Evolutionary conservation across 1,284 basidiomycete genomes (phyloP).

Genomic region (Sphagnurus paluster): DNA sequence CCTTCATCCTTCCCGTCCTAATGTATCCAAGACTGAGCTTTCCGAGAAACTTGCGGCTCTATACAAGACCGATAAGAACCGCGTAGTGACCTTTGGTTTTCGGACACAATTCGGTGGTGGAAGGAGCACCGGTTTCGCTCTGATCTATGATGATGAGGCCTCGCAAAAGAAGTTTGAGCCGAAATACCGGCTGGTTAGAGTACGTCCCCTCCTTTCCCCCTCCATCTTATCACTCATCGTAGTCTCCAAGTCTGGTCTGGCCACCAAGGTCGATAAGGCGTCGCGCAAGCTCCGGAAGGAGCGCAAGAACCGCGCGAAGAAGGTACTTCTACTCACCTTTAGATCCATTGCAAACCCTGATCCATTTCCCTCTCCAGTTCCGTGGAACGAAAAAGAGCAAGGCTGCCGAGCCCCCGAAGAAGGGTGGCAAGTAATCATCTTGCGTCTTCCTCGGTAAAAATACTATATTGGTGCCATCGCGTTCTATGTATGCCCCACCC

Average conservation of each 20-base stretch:
- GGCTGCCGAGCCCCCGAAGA: conserved; percentile 87
- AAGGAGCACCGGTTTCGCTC: conserved; percentile 93
- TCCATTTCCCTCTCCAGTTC: conserved; percentile 50
- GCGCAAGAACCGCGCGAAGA: conserved; percentile 99
- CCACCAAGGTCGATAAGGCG: conserved; percentile 84
- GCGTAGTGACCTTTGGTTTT: conserved; percentile 80
- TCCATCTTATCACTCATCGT: conserved; percentile 8
- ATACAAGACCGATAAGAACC: conserved; percentile 79
- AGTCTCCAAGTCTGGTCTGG: conserved; percentile 72
- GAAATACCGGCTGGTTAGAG: conserved; percentile 92
- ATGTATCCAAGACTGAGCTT: conserved; percentile 93
- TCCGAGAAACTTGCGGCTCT: conserved; percentile 87
- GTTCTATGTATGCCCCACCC: conserved; percentile 30
- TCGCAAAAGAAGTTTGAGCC: conserved; percentile 98
- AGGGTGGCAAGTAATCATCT: conserved; percentile 68
- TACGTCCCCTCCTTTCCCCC: conserved; percentile 43
- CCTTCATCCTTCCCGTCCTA: conserved; percentile 94
- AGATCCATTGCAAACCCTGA: conserved; percentile 9
- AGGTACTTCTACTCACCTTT: conserved; percentile 53
- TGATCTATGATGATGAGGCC: conserved; percentile 97
- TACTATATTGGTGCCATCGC: conserved; percentile 46
- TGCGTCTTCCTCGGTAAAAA: conserved; percentile 29
- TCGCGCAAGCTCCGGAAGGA: conserved; percentile 99
- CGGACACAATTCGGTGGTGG: conserved; percentile 98
- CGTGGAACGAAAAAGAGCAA: conserved; percentile 93